Base-by-base conservation (phyloP, 441 rosid genomes). In the Capsella rubella region DNA sequence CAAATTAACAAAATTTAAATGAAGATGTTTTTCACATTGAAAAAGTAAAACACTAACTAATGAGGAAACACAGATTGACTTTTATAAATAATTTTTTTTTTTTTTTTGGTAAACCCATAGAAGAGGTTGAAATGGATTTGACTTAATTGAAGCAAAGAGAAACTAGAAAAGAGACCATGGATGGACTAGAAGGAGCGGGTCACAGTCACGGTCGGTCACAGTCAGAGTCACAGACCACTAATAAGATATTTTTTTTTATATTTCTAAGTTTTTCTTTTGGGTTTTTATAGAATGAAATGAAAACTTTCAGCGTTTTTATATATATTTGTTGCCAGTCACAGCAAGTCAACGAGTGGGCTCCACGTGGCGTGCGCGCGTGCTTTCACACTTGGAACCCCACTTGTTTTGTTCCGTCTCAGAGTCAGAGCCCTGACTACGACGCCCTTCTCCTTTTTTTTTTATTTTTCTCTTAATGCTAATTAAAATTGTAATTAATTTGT, bases 281-380 rank as follows among this genome's bases (percentile, higher is more conserved):
- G 52, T 46, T 69, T 15, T 35, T 21, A 21, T 21, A 21, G 77
- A 34, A 34, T 34, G 74, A n/a, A 32, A 67, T 65, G 74, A 47
- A 75, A 75, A 21, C 25, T 81, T 72, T 82, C 73, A 72, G 18
- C 73, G 82, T 71, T 66, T 31, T 53, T 31, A n/a, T 35, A 51
- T 31, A 5, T 34, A 61, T 78, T 68, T 47, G 25, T 21, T 21
- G 25, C 82, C 66, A 61, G 82, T 69, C 53, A 47, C 52, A 13
- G 0, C 5, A 73, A 42, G 97, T 88, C 92, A 87, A 88, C 88
- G 78, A 45, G 72, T 67, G 86, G 97, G 97, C 71, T 77, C 96
- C 94, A 85, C 85, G 83, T 85, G 87, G 88, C 90, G 89, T 86
- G 95, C 95, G 84, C 82, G 98, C 98, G 92, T 92, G 98, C 87